Base-by-base conservation (phyloP, 2,329 filamentous ascomycete species). In the Colletotrichum sojae region DNA sequence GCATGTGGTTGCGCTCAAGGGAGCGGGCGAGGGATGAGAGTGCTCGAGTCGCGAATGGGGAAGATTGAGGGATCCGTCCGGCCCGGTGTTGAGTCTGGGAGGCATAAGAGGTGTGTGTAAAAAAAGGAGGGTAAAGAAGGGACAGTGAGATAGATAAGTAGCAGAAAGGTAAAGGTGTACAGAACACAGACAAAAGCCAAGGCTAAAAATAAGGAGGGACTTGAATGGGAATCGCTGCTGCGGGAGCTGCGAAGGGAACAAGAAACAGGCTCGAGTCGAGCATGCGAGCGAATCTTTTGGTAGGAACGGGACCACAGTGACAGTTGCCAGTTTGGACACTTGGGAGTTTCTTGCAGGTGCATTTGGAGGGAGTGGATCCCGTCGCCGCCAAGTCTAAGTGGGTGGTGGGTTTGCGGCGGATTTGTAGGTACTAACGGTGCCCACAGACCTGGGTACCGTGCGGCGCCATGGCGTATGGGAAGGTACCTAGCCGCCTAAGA, bases 41-140 rank as follows among this genome's bases (percentile, higher is more conserved):
- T 57, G 62, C 12, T 58, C 57, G 49, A 56, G 31, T 57, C 59
- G 51, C n/a, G 18, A 39, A 63, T 57, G 64, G 31, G 63, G 57
- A 45, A 63, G 18, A 54, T 70, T 68, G 46, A 68, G 64, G 67
- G 57, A 57, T 70, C 67, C 67, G 58, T 70, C 67, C 57, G 58
- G 63, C 57, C 67, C 67, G 60, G 49, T 53, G 27, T 27, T 58
- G 57, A 70, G 63, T 70, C 64, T 67, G 25, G 67, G 67, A 70
- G 67, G 67, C 67, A 70, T 70, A 68, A 67, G 58, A 67, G 55
- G 64, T 52, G 57, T 61, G 54, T 40, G 49, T 53, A 53, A 70
- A 58, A 12, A 48, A 53, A 56, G 52, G 49, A 25, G 22, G 12
- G 40, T 15, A n/a, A 48, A 27, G 4, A 46, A 43, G 40, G 63